Evolutionary conservation across 176 grass and related monocot genomes (phyloP), one percentile per base, ranked within the genome.

Genomic region (Luzula sylvatica): DNA sequence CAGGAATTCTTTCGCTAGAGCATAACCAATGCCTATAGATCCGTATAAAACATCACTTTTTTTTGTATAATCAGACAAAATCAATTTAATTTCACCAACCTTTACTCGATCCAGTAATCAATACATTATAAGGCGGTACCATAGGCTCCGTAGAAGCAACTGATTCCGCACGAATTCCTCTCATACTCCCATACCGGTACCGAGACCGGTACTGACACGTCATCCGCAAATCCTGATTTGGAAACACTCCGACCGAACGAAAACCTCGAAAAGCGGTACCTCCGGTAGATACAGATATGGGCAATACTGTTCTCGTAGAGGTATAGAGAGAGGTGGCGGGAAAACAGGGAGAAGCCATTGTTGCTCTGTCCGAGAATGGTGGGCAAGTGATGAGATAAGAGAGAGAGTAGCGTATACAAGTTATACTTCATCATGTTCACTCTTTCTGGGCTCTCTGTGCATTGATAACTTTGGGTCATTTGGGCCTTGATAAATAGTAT

Each of bases 71-170:
- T 58, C 28, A 25, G 26, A 57, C 3, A 56, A 69, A 2, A 24
- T 22, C 15, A n/a, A n/a, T n/a, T n/a, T n/a, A 24, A 22, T 17
- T 11, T 40, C 13, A 27, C 25, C 2, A 11, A 88, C 90, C 90
- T 88, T 86, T 95, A 22, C 80, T 84, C 38, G 90, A 96, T 8
- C 90, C 90, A 16, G 90, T 96, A 68, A 96, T 89, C 47, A 96
- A 72, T 13, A 96, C 77, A 68, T 89, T 89, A 60, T 82, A 96
- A 41, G 77, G 90, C 2, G 80, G 84, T 7, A 74, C 43, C 80
- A 86, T 95, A 9, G 77, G 67, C 20, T 86, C 80, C 53, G 21
- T 82, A 12, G 53, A 38, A 14, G 24, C 53, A 27, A 22, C n/a
- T 26, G 53, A 58, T 53, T 67, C 68, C 46, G 45, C 75, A 24